Evolutionary conservation across 2,329 filamentous ascomycete species (phyloP), one percentile per base, ranked within the genome.

Genomic region (Trichoderma harzianum): DNA sequence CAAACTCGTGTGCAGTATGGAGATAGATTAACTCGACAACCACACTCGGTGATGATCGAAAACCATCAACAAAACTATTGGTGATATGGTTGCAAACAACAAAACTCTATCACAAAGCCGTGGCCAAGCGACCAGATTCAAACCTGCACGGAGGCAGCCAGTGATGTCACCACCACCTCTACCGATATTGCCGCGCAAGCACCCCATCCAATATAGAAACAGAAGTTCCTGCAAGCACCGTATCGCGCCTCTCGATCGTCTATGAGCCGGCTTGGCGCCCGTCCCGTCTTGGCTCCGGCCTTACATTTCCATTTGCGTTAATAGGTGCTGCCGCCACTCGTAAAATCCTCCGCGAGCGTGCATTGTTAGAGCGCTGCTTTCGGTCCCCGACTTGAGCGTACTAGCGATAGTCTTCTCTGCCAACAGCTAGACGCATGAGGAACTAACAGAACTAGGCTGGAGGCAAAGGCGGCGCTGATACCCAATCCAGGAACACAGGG

Each of bases 201-300:
- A 43, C 32, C 51, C 64, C 64, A n/a, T 67, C 34, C 64, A 58
- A 60, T 32, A 32, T 58, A 32, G 51, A 67, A 60, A 61, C 66
- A 69, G 66, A 69, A 69, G 66, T 69, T 69, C 66, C 66, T 61
- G 55, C 66, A 69, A 47, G 66, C 39, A 43, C 55, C 36, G 55
- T 61, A 62, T 26, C 57, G n/a, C n/a, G 28, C 24, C 57, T 62
- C 51, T 30, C 55, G 55, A 60, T 68, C 65, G 8, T 32, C 55
- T 21, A 60, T 47, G 53, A 60, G 53, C 65, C 65, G 65, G 30
- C 65, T 69, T 69, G 66, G 66, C 66, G 28, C 28, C 57, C 66
- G 36, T 69, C 66, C 66, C 66, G 66, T 53, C 57, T 69, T 62
- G 57, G 57, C 66, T 69, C 57, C 66, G 66, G 66, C 28, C 53